Evolutionary conservation across 106 monocot species (phyloP), one percentile per base, ranked within the genome.

Genomic region (Iris macrosiphon): DNA sequence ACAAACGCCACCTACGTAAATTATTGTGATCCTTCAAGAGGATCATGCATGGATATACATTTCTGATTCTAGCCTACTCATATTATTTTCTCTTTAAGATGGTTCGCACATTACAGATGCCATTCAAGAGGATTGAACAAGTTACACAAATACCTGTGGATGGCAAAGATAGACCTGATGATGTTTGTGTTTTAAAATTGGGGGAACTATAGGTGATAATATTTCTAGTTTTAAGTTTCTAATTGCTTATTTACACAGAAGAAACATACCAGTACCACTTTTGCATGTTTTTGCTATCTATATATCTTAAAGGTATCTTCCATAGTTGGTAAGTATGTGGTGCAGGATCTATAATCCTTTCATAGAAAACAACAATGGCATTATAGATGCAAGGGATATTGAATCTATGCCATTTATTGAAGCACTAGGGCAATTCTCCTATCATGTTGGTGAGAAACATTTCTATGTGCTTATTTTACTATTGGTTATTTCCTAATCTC

Each of bases 371-470:
- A 34, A 34, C 33, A 42, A 53, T 76, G 49, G 24, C 55, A 44
- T 75, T 73, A 14, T 70, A 57, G 45, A 66, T 82, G 53, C 79
- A 95, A 89, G 95, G 58, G 95, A 95, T 69, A 95, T 95, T 68
- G 95, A 95, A 57, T 95, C 95, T 2, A 95, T 88, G 95, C 89
- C 89, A 24, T 95, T 85, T 72, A 79, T 85, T 70, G 95, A 95
- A 75, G 89, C 95, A 24, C 64, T 95, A 63, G 75, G 89, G 34
- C 89, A 95, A 56, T 87, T 96, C 48, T 96, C 96, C 24, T 83
- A 80, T 65, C 79, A 83, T 29, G 89, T 90, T 40, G 96, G 96
- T 96, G 61, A 73, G 83, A 6, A 38, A 25, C 47, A 25, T 63
- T 19, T 40, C 9, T 23, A 39, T 26, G 17, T n/a, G 2, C n/a